Base-by-base conservation (phyloP, 2,329 filamentous ascomycete species). In the Teratosphaeriaceae sp. region DNA sequence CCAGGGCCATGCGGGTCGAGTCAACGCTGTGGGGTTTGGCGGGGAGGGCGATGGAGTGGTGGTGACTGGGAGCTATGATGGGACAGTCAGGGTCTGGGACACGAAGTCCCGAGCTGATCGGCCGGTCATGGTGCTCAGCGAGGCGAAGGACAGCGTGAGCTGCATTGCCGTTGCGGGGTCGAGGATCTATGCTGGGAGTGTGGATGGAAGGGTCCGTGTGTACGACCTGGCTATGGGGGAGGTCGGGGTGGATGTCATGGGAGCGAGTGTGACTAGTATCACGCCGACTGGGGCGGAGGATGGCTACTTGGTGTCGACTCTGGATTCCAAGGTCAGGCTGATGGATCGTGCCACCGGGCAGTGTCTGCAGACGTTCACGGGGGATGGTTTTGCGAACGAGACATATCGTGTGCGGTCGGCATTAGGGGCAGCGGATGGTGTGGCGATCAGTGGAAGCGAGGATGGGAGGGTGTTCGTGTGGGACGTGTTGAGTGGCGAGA, bases 181-280 rank as follows among this genome's bases (percentile, higher is more conserved):
- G 11, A 69, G 74, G 64, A 78, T 97, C 38, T 65, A 88, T 1
- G 75, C 78, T 1, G 88, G 84, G 0, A 89, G 86, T 61, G 86
- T 95, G 44, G 90, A 97, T 65, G 89, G 89, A 2, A 73, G 84
- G 45, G 78, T 94, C 1, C 72, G 90, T 42, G 74, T 74, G 46
- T 96, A 97, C 66, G 90, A 97, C 67, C 67, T 94, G 30, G 75
- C 88, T 42, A 84, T 79, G 73, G 89, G 89, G 0, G 72, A 71
- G 40, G 73, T 81, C 38, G 77, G 79, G 3, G 79, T 78, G 1
- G 88, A 94, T 65, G 79, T 87, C n/a, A 44, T 59, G 23, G 55
- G 53, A 13, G 53, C 46, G 27, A 57, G 57, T 9, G 84, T 95
- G n/a, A 94, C 88, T 6, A 88, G 82, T 62, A 62, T 96, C 43